Evolutionary conservation across 108 stramenopile species (phyloP), one percentile per base, ranked within the genome.

Genomic region (Stephanodiscus triporus): DNA sequence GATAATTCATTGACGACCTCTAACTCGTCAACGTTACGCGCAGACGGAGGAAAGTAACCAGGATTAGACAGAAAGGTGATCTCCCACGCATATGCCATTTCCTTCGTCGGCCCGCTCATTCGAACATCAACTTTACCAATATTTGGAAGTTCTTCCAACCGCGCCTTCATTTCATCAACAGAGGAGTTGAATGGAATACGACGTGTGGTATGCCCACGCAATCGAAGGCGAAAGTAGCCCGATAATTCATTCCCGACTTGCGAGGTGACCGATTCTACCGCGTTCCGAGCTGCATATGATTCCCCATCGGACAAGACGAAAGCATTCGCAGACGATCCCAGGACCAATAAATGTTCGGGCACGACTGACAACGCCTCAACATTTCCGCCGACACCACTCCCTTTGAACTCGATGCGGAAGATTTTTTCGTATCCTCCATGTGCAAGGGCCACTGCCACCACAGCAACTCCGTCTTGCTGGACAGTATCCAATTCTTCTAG

Each of bases 31-130:
- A 88, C 63, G 72, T 90, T 65, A 32, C 90, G 88, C 9, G 89
- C 54, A 26, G 84, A 84, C 6, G 83, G 74, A 20, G 95, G 95
- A 75, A 89, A 92, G 36, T 87, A 77, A n/a, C 93, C 91, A 19
- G 92, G 93, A 59, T 87, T 90, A n/a, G 79, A 77, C n/a, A 68
- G 29, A 63, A 94, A 96, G 11, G 88, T 91, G n/a, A 96, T 73
- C 13, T 70, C 66, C 95, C 95, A 96, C 24, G 83, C 65, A 77
- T 91, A 96, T 30, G 86, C 91, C 26, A 82, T 75, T 40, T 86
- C 79, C 19, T 83, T 83, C 20, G 81, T 70, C 3, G 93, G 89
- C 1, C 86, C 89, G 6, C 51, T 58, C 40, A 87, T 82, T 32
- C 19, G 29, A 14, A 96, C 93, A 51, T 77, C 65, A 2, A 96